phyloP scores from a whole-genome alignment of 768 basidiomycete species.

The Leccinum subgranulosum region DNA sequence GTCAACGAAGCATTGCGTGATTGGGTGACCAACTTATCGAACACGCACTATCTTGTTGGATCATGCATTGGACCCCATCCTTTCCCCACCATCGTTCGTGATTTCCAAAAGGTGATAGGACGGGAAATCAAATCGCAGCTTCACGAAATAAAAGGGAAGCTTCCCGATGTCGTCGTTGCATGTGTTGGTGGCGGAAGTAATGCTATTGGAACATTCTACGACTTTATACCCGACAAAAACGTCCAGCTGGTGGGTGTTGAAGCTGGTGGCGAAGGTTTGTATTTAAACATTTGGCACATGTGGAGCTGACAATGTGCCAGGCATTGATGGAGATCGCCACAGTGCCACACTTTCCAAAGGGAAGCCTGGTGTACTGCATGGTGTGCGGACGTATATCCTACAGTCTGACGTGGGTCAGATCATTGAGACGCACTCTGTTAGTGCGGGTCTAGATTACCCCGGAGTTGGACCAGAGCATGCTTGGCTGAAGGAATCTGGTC shows the following conservation, averaged over 20 bases:
- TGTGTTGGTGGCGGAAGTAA: conserved; percentile 98
- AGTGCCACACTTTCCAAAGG: conserved; percentile 93
- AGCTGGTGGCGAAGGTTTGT: conserved; percentile 90
- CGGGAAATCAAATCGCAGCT: conserved; percentile 92
- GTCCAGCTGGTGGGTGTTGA: conserved; percentile 93
- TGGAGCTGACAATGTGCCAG: conserved; percentile 30
- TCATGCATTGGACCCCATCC: conserved; percentile 98
- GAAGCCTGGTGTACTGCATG: conserved; percentile 91
- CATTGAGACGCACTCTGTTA: conserved; percentile 95
- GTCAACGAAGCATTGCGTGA: conserved; percentile 98
- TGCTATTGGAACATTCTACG: conserved; percentile 96
- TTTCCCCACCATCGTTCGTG: conserved; percentile 98
- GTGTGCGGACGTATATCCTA: conserved; percentile 92
- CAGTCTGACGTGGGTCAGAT: conserved; percentile 91
- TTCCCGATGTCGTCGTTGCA: conserved; percentile 92
- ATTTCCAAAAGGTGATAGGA: conserved; percentile 95
- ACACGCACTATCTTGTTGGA: conserved; percentile 95
- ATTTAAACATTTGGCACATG: not conserved
- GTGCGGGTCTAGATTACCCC: conserved; percentile 94
- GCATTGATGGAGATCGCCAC: conserved; percentile 79
- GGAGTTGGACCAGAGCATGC: conserved; percentile 98
- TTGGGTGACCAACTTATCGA: conserved; percentile 95
- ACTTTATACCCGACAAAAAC: conserved; percentile 86
- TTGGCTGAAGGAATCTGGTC: conserved; percentile 91
- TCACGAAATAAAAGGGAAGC: conserved; percentile 66